phyloP scores from a whole-genome alignment of 352 stramenopile species.

The Pythium aristosporum region DNA sequence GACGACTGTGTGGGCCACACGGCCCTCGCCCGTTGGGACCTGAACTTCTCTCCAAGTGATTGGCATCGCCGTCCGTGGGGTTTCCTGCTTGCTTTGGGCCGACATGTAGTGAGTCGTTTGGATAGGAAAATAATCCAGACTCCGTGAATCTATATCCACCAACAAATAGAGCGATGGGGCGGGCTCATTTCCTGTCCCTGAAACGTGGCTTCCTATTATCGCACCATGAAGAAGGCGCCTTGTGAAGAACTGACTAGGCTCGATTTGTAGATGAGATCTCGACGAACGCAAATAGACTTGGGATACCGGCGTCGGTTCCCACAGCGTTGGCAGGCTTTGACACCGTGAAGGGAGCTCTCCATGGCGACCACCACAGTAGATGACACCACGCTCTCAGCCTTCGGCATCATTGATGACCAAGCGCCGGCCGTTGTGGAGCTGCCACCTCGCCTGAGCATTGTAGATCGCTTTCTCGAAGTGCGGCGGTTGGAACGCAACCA shows the following conservation, averaged over 20 bases:
- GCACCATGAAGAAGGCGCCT: not conserved
- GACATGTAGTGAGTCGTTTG: not conserved
- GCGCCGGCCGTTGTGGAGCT: not conserved
- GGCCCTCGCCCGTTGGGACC: too few species aligned
- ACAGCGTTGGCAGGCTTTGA: not conserved
- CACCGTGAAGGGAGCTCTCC: too few species aligned
- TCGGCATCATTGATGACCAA: not conserved
- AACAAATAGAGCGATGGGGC: too few species aligned
- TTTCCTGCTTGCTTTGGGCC: not conserved
- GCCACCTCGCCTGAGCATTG: not conserved
- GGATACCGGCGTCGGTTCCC: not conserved
- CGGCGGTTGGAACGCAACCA: slow-evolving; percentile 14
- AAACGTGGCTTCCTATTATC: not conserved
- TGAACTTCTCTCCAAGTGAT: not conserved
- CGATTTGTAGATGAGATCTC: not conserved
- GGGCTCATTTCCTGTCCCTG: not conserved
- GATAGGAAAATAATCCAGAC: not conserved
- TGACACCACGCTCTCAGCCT: not conserved
- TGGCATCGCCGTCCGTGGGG: not conserved
- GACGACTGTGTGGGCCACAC: too few species aligned
- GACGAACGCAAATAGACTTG: not conserved
- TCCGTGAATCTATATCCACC: too few species aligned
- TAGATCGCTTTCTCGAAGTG: slow-evolving; percentile 21
- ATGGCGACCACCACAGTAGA: slow-evolving; percentile 3
- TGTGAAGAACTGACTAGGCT: not conserved